phyloP scores from a whole-genome alignment of 257 asterid genomes.

The Penstemon davidsonii region DNA sequence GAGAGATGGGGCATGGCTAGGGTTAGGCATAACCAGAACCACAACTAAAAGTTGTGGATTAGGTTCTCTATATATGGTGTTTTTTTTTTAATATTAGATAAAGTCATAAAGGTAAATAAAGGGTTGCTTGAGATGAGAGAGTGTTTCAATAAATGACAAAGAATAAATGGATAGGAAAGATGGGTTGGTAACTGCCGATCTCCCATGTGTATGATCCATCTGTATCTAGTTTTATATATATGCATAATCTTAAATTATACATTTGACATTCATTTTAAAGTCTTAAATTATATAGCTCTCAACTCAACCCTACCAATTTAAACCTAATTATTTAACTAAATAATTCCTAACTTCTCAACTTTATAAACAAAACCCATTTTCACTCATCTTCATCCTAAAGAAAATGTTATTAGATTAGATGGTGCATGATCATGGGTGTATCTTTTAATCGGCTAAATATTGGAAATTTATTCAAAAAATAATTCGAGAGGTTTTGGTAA shows the following conservation, averaged over 20 bases:
- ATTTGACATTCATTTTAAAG: background rate
- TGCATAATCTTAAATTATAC: constrained; percentile 8
- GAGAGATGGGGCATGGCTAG: constrained; percentile 22
- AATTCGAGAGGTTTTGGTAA: background rate
- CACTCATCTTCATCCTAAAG: constrained; percentile 9
- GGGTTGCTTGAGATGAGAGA: constrained; percentile 24
- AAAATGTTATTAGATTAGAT: too few relatives aligned
- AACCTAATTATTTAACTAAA: constrained; percentile 42
- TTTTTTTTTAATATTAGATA: background rate
- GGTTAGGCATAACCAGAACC: constrained; percentile 54
- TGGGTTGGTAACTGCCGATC: constrained; percentile 58
- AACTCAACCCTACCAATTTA: constrained; percentile 28
- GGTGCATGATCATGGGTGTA: too few relatives aligned
- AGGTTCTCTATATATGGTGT: constrained; percentile 40
- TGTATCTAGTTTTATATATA: constrained; percentile 25
- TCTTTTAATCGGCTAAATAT: too few relatives aligned
- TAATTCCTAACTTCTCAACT: constrained; percentile 32
- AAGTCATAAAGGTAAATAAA: background rate
- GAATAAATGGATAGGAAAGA: constrained; percentile 64
- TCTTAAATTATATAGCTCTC: constrained; percentile 13
- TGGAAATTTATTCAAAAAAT: background rate
- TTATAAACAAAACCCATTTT: constrained; percentile 29
- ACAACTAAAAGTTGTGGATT: constrained; percentile 54
- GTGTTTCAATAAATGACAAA: constrained; percentile 45
- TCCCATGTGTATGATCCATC: constrained; percentile 40